Conservation (phyloP, 208 protist species). For the Naegleria fowleri region DNA sequence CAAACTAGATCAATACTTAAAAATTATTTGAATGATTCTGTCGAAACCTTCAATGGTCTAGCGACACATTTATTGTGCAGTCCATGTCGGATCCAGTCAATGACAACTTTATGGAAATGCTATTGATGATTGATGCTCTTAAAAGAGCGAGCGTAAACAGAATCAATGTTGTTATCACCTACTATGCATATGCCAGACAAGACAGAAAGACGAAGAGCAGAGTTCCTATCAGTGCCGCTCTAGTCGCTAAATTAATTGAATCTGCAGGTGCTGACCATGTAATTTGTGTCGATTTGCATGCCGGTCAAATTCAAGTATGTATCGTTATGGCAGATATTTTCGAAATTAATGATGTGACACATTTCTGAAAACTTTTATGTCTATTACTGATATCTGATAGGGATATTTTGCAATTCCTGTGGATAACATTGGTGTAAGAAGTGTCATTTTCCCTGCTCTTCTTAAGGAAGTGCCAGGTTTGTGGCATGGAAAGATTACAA, state of each 20-base stretch:
- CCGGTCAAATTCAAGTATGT: slow-evolving; percentile 50
- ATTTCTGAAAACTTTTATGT: too few species aligned
- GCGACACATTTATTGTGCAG: slow-evolving; percentile 91
- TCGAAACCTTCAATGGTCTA: too few species aligned
- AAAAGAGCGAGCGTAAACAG: slow-evolving; percentile 70
- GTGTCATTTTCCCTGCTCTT: neutral
- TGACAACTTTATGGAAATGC: slow-evolving; percentile 89
- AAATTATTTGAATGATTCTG: neutral
- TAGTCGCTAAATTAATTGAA: slow-evolving; percentile 82
- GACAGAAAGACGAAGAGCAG: slow-evolving; percentile 81
- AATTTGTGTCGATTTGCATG: slow-evolving; percentile 83
- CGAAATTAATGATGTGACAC: too few species aligned
- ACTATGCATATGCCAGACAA: slow-evolving; percentile 70
- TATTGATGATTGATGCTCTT: slow-evolving; percentile 82
- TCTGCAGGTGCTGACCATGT: slow-evolving; percentile 79
- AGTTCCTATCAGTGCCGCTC: slow-evolving; percentile 72
- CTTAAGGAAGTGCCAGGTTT: neutral
- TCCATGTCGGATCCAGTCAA: slow-evolving; percentile 86
- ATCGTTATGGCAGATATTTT: too few species aligned
- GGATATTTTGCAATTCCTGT: slow-evolving; percentile 87
- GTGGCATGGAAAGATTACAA: slow-evolving; percentile 43
- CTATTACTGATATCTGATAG: slow-evolving; percentile 50
- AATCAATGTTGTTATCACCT: slow-evolving; percentile 69
- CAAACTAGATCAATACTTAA: too few species aligned
- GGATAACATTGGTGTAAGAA: slow-evolving; percentile 67